Evolutionary conservation across 805 yeast genomes (phyloP).

Genomic region (Groenewaldozyma salmanticensis): DNA sequence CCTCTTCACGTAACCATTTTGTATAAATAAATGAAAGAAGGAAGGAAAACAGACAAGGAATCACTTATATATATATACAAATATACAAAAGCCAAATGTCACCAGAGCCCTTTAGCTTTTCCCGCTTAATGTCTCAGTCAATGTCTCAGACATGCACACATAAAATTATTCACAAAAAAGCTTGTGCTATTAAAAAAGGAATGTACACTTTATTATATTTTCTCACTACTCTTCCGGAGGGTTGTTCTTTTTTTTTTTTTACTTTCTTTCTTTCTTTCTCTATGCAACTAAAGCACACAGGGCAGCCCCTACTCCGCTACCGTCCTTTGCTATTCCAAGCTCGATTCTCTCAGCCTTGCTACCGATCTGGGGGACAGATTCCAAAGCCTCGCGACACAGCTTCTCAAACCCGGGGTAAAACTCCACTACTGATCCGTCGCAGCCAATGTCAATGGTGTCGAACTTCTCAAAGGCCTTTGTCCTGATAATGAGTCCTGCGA

Average conservation of each 20-base stretch:
- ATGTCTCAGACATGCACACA: too few species aligned
- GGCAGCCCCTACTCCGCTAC: conserved; percentile 97
- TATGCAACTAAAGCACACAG: conserved; percentile 57
- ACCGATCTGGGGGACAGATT: conserved; percentile 39
- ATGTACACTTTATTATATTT: too few species aligned
- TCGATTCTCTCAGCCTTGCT: conserved; percentile 66
- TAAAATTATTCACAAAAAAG: too few species aligned
- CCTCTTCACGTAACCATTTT: too few species aligned
- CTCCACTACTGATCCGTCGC: conserved; percentile 92
- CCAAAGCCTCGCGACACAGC: conserved; percentile 69
- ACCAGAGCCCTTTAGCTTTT: too few species aligned
- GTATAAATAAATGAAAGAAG: too few species aligned
- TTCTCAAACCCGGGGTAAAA: conserved; percentile 85
- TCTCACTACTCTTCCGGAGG: too few species aligned
- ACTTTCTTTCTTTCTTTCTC: background rate
- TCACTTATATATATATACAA: too few species aligned
- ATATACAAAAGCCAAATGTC: too few species aligned
- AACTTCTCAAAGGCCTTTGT: conserved; percentile 56
- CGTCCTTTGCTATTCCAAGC: conserved; percentile 82
- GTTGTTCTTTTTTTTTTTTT: background rate
- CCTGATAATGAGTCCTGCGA: conserved; percentile 67
- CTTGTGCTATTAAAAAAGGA: too few species aligned
- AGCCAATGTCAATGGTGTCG: conserved; percentile 85
- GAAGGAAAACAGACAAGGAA: too few species aligned
- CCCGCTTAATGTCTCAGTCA: too few species aligned